These are phyloP conservation scores for Crithidia brevicula DNA, from an alignment of 208 protist species.

Conservation along the genomic window DNA sequence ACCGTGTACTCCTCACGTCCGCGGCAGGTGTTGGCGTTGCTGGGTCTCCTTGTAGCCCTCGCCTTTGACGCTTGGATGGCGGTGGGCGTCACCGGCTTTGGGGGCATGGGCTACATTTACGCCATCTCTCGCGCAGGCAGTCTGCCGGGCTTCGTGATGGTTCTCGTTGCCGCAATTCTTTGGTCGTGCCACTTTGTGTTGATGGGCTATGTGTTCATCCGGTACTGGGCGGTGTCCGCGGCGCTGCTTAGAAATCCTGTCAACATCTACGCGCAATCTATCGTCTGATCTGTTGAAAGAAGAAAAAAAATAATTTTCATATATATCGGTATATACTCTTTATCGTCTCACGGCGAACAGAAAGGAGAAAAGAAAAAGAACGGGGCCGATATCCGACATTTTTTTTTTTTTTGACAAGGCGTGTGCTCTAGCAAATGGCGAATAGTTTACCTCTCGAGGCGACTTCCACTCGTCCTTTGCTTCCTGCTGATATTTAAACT, in stretches of 20 bases:
- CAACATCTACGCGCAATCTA: conserved; percentile 40
- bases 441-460: no score
- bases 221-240: conserved; percentile 49
- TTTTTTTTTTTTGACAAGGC: no score
- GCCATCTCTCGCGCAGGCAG: conserved; percentile 25
- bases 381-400: not conserved
- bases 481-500: no score
- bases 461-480: no score
- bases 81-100: conserved; percentile 66
- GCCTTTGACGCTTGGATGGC: conserved; percentile 86
- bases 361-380: no score
- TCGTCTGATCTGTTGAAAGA: conserved; percentile 28
- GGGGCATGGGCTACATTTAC: conserved; percentile 80
- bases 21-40: conserved; percentile 52
- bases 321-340: no score
- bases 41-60: conserved; percentile 71
- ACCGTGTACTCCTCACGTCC: conserved; percentile 38
- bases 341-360: no score
- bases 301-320: not conserved
- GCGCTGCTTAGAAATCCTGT: conserved; percentile 27
- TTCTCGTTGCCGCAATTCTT: conserved; percentile 63
- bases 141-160: conserved; percentile 38
- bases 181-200: conserved; percentile 71
- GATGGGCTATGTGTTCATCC: conserved; percentile 56
- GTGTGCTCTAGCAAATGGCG: no score